Evolutionary conservation across 768 basidiomycete species (phyloP), one percentile per base, ranked within the genome.

Genomic region (Phanerochaete carnosa): DNA sequence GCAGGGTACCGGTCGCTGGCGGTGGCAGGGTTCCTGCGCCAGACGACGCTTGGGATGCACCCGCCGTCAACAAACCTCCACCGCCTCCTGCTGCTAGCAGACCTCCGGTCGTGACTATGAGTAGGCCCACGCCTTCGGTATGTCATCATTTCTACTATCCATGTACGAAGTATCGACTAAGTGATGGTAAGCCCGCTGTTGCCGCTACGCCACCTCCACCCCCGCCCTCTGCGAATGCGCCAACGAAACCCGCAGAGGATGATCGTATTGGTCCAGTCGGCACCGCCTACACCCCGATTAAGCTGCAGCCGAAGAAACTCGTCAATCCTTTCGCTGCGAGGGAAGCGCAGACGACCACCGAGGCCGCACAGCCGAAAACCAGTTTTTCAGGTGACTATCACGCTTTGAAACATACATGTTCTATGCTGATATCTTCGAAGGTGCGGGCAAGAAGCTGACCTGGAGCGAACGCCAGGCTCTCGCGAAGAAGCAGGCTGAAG

Each of bases 391-490:
- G 45, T 39, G 43, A 29, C 23, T 35, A 6, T 62, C 56, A 39
- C 43, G 55, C 55, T 32, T 47, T n/a, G n/a, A n/a, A 29, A 29
- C 54, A 22, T 15, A 33, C 28, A 16, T 19, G 16, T 23, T 23
- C 25, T 51, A 57, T 32, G 43, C 28, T 45, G 29, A 55, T 23
- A 7, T 3, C 13, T 4, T 45, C 22, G 49, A 32, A 49, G 39
- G 39, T 23, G 83, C 80, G 0, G 60, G 77, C 0, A 92, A 92
- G 77, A 95, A 94, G 72, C 72, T 96, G 62, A 96, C 95, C 0
- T 98, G 96, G 96, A 90, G 84, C 60, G 91, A 98, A 72, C 81
- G 95, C 23, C 95, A 98, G 70, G 94, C 92, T 0, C 76, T 88
- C n/a, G 89, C 94, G 1, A 95, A 95, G 79, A 88, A 89, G 69